Conservation (phyloP, 805 yeast genomes). For the Hanseniaspora clermontiae region DNA sequence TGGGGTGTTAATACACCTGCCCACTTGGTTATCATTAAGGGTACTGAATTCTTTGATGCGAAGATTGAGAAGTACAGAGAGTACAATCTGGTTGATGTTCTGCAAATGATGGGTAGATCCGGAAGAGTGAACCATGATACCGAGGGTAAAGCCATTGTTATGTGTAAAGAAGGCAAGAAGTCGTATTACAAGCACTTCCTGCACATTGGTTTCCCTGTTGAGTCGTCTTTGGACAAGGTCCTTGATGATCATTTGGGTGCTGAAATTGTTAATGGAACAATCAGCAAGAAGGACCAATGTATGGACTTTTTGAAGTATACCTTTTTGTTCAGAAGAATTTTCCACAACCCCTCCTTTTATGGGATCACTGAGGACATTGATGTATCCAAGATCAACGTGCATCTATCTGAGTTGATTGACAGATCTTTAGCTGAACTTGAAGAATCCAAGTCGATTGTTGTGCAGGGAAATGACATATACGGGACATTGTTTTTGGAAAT, state of each 20-base stretch:
- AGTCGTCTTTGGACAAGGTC: conserved; percentile 64
- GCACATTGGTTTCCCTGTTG: conserved; percentile 93
- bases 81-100: conserved; percentile 86
- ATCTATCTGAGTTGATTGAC: conserved; percentile 56
- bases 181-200: conserved; percentile 79
- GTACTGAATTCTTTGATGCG: conserved; percentile 90
- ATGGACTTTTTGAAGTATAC: conserved; percentile 94
- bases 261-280: conserved; percentile 87
- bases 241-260: conserved; percentile 90
- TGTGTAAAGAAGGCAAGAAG: conserved; percentile 67
- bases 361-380: conserved; percentile 63
- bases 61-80: conserved; percentile 90
- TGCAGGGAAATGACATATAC: conserved; percentile 35
- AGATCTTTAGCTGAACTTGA: conserved; percentile 49
- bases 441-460: conserved; percentile 57
- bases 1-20: conserved; percentile 99
- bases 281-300: conserved; percentile 83
- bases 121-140: conserved; percentile 96
- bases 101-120: conserved; percentile 98
- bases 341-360: conserved; percentile 82
- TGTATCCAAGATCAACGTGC: conserved; percentile 43
- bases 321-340: conserved; percentile 83
- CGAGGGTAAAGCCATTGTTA: conserved; percentile 83
- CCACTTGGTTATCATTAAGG: conserved; percentile 92
- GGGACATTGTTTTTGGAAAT: conserved; percentile 77